Percentiles rank a stretch among this genome's conserved stretches.
phyloP scores from a whole-genome alignment of 2,329 filamentous ascomycete species.

The Phialophora verrucosa region DNA sequence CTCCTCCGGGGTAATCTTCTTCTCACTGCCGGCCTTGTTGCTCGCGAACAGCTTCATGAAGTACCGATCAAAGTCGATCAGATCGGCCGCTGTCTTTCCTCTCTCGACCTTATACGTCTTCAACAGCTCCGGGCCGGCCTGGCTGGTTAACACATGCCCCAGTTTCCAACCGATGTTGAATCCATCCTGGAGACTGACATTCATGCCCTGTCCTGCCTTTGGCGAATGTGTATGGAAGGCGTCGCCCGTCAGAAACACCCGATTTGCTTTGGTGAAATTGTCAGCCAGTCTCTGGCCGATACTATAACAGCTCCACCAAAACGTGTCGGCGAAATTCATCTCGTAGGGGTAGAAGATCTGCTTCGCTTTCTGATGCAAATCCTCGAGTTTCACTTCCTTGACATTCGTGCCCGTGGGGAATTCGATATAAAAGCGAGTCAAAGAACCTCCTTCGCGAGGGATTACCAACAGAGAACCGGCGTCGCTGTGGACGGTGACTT shows the following conservation, averaged over 20 bases:
- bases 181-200: constrained; percentile 61
- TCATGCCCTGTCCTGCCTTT: constrained; percentile 70
- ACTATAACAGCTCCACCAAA: constrained; percentile 74
- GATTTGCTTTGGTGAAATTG: constrained; percentile 68
- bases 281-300: constrained; percentile 74
- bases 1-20: constrained; percentile 50
- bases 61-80: constrained; percentile 66
- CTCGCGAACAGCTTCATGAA: constrained; percentile 61
- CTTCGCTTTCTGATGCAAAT: constrained; percentile 60
- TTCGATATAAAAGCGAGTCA: constrained; percentile 69
- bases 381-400: constrained; percentile 58
- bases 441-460: constrained; percentile 60
- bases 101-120: constrained; percentile 62
- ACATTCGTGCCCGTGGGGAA: constrained; percentile 57
- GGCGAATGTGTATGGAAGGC: constrained; percentile 73
- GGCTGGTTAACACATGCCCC: constrained; percentile 55
- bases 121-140: constrained; percentile 52
- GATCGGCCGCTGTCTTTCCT: constrained; percentile 59
- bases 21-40: constrained; percentile 39
- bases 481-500: constrained; percentile 55
- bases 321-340: constrained; percentile 61
- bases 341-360: constrained; percentile 61
- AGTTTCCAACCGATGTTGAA: constrained; percentile 69
- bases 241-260: constrained; percentile 73
- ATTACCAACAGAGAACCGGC: constrained; percentile 58